These are phyloP conservation scores for Gillenia trifoliata DNA, from an alignment of 306 rosid species.

Conservation along the genomic window DNA sequence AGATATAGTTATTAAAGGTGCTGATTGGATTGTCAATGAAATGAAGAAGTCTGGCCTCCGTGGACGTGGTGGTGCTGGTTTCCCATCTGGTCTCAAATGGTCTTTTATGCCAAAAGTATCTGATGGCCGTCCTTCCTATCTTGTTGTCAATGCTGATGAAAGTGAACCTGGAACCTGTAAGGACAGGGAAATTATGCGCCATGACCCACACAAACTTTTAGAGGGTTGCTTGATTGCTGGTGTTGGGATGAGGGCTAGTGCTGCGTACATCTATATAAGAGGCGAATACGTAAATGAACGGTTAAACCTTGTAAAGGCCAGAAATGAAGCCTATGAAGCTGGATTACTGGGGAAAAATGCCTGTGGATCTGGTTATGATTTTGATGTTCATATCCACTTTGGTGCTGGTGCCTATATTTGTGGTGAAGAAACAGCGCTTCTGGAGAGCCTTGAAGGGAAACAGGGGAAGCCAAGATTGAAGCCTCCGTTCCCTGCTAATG, in stretches of 20 bases:
- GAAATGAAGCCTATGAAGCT: slow-evolving; percentile 87
- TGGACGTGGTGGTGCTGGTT: slow-evolving; percentile 99
- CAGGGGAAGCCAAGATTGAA: slow-evolving; percentile 98
- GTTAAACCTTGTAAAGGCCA: slow-evolving; percentile 74
- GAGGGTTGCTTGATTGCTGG: slow-evolving; percentile 99
- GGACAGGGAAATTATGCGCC: slow-evolving; percentile 97
- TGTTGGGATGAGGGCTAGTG: slow-evolving; percentile 98
- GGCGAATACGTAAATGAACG: slow-evolving; percentile 97
- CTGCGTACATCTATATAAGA: slow-evolving; percentile 90
- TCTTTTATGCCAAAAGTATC: slow-evolving; percentile 98
- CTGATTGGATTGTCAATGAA: slow-evolving; percentile 99
- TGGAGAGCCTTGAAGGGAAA: slow-evolving; percentile 99
- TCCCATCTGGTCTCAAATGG: slow-evolving; percentile 99
- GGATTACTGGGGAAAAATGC: slow-evolving; percentile 96
- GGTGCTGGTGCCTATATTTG: slow-evolving; percentile 99
- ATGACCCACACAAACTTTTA: slow-evolving; percentile 87
- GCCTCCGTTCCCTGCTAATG: slow-evolving; percentile 99
- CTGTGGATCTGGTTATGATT: slow-evolving; percentile 94
- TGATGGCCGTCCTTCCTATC: slow-evolving; percentile 98
- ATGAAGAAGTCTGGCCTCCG: slow-evolving; percentile 97
- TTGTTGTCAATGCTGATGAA: slow-evolving; percentile 98
- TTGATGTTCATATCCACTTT: slow-evolving; percentile 91
- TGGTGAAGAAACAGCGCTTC: slow-evolving; percentile 96
- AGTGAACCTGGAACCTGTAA: slow-evolving; percentile 99
- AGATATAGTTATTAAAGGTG: slow-evolving; percentile 83